phyloP scores from a whole-genome alignment of 495 filamentous ascomycete genomes.

The Venustampulla echinocandica region DNA sequence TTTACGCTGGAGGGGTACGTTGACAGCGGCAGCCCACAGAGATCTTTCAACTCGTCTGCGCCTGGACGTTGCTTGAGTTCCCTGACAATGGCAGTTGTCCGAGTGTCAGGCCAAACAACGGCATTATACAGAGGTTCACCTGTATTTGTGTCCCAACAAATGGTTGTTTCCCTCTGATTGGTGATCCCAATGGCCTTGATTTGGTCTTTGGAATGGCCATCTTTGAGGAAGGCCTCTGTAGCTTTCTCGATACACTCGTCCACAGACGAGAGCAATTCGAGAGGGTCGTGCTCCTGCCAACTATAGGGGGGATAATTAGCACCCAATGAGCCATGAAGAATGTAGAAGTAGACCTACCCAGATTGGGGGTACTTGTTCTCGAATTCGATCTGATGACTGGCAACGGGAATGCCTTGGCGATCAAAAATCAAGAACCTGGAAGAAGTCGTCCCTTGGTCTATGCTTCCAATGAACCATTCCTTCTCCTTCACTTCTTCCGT shows the following conservation, averaged over 20 bases:
- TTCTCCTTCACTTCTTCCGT: slow-evolving; percentile 17
- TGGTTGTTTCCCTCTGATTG: slow-evolving; percentile 87
- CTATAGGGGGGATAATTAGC: slow-evolving; percentile 33
- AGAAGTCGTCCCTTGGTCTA: slow-evolving; percentile 91
- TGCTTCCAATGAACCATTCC: slow-evolving; percentile 46
- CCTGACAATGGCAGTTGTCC: slow-evolving; percentile 71
- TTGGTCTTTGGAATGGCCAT: slow-evolving; percentile 60
- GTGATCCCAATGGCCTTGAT: slow-evolving; percentile 89
- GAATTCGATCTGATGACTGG: slow-evolving; percentile 87
- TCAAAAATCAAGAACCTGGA: slow-evolving; percentile 92
- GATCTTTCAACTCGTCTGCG: slow-evolving; percentile 59
- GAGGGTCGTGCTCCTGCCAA: slow-evolving; percentile 91
- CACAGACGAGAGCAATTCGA: slow-evolving; percentile 70
- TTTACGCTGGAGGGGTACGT: slow-evolving; percentile 93
- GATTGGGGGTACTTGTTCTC: slow-evolving; percentile 80
- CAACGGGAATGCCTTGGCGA: slow-evolving; percentile 65
- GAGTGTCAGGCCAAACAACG: slow-evolving; percentile 90
- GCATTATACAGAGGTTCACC: slow-evolving; percentile 83
- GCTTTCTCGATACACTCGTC: slow-evolving; percentile 79
- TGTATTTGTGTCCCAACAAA: slow-evolving; percentile 84
- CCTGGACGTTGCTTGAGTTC: slow-evolving; percentile 59
- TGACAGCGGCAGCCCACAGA: slow-evolving; percentile 84
- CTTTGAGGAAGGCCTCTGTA: slow-evolving; percentile 58
- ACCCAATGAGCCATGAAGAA: background rate
- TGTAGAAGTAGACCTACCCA: slow-evolving; percentile 53